phyloP scores from a whole-genome alignment of 1,139 yeast species.

The Kurtzmaniella quercitrusa region DNA sequence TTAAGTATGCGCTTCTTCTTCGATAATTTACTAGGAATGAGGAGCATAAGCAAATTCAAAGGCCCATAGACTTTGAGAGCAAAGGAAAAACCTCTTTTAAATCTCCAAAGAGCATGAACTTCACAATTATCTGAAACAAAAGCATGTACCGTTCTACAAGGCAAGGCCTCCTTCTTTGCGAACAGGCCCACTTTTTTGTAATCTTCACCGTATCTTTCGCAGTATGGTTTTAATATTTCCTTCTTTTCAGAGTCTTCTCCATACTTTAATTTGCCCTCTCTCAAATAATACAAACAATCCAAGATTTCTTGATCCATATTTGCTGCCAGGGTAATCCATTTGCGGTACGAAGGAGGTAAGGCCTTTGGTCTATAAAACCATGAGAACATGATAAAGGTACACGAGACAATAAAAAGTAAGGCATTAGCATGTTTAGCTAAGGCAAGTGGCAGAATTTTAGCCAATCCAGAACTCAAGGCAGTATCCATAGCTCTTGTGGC shows the following conservation, averaged over 20 bases:
- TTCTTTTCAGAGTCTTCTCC: conserved; percentile 22
- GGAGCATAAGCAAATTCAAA: conserved; percentile 26
- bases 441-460: conserved; percentile 15
- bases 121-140: conserved; percentile 32
- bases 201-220: conserved; percentile 24
- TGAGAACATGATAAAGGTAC: conserved; percentile 30
- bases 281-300: conserved; percentile 19
- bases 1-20: conserved; percentile 18
- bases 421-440: conserved; percentile 23
- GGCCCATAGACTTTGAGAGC: conserved; percentile 33
- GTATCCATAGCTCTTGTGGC: conserved; percentile 37
- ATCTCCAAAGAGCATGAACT: conserved; percentile 37
- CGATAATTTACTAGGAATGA: conserved; percentile 21
- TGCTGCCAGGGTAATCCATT: conserved; percentile 42
- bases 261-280: conserved; percentile 21
- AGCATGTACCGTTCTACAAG: conserved; percentile 32
- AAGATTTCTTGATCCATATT: conserved; percentile 33
- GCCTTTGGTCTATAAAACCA: conserved; percentile 32
- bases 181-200: conserved; percentile 19
- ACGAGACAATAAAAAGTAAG: conserved; percentile 23
- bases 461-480: conserved; percentile 22
- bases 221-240: conserved; percentile 20
- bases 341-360: conserved; percentile 34
- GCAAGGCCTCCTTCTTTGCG: conserved; percentile 20
- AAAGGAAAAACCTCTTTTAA: conserved; percentile 30